Percentiles rank a stretch among this genome's conserved stretches.
Conservation (phyloP, 768 basidiomycete species). For the Kwoniella dejecticola region DNA sequence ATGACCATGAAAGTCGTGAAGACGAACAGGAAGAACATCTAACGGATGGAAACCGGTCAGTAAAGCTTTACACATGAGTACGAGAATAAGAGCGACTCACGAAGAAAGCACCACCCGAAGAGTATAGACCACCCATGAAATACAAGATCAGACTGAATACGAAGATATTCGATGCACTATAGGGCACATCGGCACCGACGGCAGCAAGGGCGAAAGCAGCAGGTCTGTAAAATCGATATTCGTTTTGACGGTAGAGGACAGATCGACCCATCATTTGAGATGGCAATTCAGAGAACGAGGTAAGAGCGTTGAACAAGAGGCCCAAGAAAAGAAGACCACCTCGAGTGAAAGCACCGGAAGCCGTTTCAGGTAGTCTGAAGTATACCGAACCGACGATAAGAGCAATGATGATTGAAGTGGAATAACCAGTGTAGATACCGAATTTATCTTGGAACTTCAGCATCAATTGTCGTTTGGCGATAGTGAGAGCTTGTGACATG, state of each 20-base stretch:
- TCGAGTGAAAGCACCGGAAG: constrained; percentile 82
- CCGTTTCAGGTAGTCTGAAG: constrained; percentile 69
- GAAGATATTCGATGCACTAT: constrained; percentile 53
- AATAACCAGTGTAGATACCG: constrained; percentile 71
- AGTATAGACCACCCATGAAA: constrained; percentile 57
- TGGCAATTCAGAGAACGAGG: constrained; percentile 56
- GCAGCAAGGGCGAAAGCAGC: constrained; percentile 55
- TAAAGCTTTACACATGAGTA: not conserved
- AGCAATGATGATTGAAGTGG: constrained; percentile 60
- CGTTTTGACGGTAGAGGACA: constrained; percentile 60
- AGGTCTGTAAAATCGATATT: constrained; percentile 58
- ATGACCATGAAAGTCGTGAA: constrained; percentile 67
- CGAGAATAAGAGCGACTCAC: not conserved
- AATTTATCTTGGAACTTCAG: constrained; percentile 71
- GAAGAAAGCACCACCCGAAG: constrained; percentile 54
- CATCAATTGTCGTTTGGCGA: constrained; percentile 73
- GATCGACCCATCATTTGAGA: constrained; percentile 76
- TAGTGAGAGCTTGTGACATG: constrained; percentile 69
- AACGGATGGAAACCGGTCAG: not conserved
- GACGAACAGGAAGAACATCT: constrained; percentile 61
- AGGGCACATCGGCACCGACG: constrained; percentile 57
- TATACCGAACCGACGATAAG: constrained; percentile 66
- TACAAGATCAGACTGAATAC: constrained; percentile 54
- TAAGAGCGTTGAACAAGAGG: constrained; percentile 58
- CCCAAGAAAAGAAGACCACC: constrained; percentile 74